These are phyloP conservation scores for Spinellus fusiger DNA, from an alignment of 192 early-diverging fungal species.

Conservation along the genomic window DNA sequence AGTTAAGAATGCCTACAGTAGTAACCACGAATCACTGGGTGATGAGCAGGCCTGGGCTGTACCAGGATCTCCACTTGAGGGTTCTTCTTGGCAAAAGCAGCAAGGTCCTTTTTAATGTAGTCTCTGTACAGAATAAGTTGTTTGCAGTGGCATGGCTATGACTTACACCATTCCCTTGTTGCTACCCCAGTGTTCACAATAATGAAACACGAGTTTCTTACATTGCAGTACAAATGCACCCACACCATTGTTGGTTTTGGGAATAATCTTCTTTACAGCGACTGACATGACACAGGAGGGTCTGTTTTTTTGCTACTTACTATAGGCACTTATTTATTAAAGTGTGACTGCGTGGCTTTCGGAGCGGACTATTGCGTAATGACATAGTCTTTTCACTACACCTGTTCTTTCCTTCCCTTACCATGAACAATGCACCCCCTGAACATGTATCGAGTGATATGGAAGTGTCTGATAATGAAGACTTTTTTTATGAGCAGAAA, in stretches of 20 bases:
- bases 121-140: constrained; percentile 32
- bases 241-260: constrained; percentile 58
- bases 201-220: constrained; percentile 74
- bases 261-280: constrained; percentile 9
- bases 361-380: background rate
- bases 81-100: constrained; percentile 58
- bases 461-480: background rate
- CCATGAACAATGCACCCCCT: background rate
- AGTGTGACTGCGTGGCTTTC: background rate
- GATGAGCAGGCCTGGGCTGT: constrained; percentile 62
- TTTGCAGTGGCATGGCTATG: background rate
- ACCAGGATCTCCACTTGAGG: constrained; percentile 78
- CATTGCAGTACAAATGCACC: constrained; percentile 71
- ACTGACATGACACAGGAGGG: constrained; percentile 8
- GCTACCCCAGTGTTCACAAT: constrained; percentile 78
- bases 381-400: background rate
- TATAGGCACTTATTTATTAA: background rate
- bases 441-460: background rate
- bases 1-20: constrained; percentile 46
- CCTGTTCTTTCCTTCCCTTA: background rate
- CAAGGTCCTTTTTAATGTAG: constrained; percentile 59
- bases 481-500: background rate
- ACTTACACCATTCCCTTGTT: constrained; percentile 67
- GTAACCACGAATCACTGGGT: constrained; percentile 65
- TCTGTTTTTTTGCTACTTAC: too few relatives aligned